Conservation (phyloP, 345 rosid genomes). For the Salix suchowensis region DNA sequence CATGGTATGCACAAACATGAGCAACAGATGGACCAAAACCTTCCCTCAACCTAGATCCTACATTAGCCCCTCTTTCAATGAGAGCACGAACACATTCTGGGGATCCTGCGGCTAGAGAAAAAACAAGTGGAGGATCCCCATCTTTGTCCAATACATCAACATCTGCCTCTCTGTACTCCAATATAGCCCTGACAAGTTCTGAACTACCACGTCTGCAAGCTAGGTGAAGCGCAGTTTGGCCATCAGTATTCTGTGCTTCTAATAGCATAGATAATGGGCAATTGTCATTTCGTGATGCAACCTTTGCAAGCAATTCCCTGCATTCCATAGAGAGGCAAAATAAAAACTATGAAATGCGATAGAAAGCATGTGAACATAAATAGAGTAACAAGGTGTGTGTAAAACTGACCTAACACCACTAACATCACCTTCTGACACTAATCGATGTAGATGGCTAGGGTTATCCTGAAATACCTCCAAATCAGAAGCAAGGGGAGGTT, state of each 20-base stretch:
- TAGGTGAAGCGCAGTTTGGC: constrained; percentile 92
- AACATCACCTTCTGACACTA: constrained; percentile 71
- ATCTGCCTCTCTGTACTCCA: constrained; percentile 61
- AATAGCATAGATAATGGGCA: constrained; percentile 44
- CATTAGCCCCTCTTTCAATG: constrained; percentile 73
- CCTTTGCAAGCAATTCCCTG: constrained; percentile 75
- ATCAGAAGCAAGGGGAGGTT: constrained; percentile 45
- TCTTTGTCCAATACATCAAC: constrained; percentile 91
- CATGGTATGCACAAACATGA: constrained; percentile 98
- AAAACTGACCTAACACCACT: constrained; percentile 73
- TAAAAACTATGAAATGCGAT: no score
- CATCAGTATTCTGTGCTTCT: constrained; percentile 85
- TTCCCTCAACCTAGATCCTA: constrained; percentile 77
- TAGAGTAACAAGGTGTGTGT: no score
- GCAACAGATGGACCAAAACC: constrained; percentile 95
- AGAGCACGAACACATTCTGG: constrained; percentile 90
- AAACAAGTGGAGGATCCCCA: constrained; percentile 96
- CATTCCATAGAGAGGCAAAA: neutral
- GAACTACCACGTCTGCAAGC: constrained; percentile 96
- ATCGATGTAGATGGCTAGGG: constrained; percentile 60
- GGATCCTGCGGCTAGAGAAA: constrained; percentile 98
- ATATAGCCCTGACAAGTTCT: constrained; percentile 71
- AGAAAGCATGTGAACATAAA: no score
- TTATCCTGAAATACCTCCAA: constrained; percentile 49
- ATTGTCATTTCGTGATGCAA: constrained; percentile 50